phyloP scores from a whole-genome alignment of 2,329 filamentous ascomycete species.

The Colletotrichum camelliae region DNA sequence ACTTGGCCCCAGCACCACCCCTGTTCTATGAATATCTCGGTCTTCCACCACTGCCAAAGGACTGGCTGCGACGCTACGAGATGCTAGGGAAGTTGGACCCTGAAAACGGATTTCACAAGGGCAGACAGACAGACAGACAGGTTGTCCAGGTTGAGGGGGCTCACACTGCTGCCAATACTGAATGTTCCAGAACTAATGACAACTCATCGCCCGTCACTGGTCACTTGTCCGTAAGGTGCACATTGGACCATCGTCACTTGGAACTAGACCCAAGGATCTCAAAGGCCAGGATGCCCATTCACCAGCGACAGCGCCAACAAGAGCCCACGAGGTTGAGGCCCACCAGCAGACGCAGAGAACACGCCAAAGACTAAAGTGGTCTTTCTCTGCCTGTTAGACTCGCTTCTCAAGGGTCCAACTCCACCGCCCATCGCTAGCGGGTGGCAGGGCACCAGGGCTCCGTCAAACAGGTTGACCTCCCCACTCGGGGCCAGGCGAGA shows the following conservation, averaged over 20 bases:
- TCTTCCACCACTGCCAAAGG: background rate
- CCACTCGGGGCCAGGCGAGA: slow-evolving; percentile 1
- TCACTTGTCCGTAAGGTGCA: background rate
- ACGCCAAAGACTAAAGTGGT: background rate
- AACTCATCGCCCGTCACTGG: slow-evolving; percentile 5
- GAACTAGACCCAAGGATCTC: background rate
- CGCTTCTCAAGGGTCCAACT: slow-evolving; percentile 17
- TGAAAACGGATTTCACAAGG: slow-evolving; percentile 12
- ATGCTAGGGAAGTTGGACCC: slow-evolving; percentile 6
- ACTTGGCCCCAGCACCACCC: background rate
- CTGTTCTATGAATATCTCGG: slow-evolving; percentile 22
- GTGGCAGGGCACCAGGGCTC: slow-evolving; percentile 6
- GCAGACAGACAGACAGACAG: background rate
- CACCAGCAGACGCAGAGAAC: background rate
- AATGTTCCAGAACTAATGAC: background rate
- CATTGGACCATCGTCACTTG: background rate
- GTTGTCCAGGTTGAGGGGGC: background rate
- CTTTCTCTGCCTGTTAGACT: background rate
- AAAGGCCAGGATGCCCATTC: background rate
- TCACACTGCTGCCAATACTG: background rate
- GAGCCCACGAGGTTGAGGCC: slow-evolving; percentile 4
- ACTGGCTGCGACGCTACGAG: slow-evolving; percentile 1
- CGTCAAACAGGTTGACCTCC: background rate
- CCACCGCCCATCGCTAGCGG: slow-evolving; percentile 3
- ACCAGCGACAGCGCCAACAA: background rate